Conservation (phyloP, 164 flowering plant species). For the Saururus chinensis region DNA sequence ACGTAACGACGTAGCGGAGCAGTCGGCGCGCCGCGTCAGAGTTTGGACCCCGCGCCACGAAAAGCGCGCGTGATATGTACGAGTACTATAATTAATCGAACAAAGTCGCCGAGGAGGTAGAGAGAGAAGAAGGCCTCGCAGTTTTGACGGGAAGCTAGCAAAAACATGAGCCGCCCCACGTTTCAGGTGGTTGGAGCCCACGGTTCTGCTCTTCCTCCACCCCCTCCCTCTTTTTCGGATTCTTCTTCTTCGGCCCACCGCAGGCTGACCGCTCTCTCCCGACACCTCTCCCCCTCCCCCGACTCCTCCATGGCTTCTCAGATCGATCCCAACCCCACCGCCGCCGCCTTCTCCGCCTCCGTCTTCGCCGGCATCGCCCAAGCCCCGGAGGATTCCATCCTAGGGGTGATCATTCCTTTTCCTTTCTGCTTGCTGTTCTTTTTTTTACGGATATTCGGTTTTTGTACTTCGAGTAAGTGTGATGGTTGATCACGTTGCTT, state of each 20-base stretch:
- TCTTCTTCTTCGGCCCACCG: conserved; percentile 17
- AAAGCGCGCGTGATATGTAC: too few species aligned
- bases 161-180: too few species aligned
- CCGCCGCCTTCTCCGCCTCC: conserved; percentile 38
- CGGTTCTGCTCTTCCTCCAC: neutral
- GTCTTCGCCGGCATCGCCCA: conserved; percentile 64
- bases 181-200: too few species aligned
- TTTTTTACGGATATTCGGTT: too few species aligned
- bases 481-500: neutral
- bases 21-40: too few species aligned
- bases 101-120: too few species aligned
- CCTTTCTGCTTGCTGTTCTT: neutral
- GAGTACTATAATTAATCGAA: too few species aligned
- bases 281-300: conserved; percentile 16
- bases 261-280: conserved; percentile 20
- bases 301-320: conserved; percentile 19
- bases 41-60: too few species aligned
- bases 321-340: conserved; percentile 17
- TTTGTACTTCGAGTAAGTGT: neutral
- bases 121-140: too few species aligned
- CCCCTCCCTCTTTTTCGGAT: neutral
- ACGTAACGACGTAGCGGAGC: too few species aligned
- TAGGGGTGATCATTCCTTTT: conserved; percentile 46
- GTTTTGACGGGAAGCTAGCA: too few species aligned
- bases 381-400: conserved; percentile 97